Evolutionary conservation across 2,329 filamentous ascomycete genomes (phyloP), one percentile per base, ranked within the genome.

Genomic region (Coleophoma eucalyptorum): DNA sequence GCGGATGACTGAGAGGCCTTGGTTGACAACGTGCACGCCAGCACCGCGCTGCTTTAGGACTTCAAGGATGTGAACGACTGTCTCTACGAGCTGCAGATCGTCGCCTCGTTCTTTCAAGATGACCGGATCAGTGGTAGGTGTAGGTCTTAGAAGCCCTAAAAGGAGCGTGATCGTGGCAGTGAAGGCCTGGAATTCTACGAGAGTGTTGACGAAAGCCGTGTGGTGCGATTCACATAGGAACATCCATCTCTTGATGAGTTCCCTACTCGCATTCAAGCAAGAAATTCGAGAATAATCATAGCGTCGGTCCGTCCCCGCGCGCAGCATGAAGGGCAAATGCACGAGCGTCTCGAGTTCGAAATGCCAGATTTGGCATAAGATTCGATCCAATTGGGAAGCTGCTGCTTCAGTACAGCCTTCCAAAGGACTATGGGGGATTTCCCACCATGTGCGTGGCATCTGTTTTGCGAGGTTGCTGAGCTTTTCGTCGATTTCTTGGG

Each of bases 281-380:
- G 53, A 57, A 34, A 66, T 61, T 53, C 61, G 65, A 48, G 57
- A 64, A 49, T 64, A 66, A 16, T 66, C 62, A 47, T 59, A 65
- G 2, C 61, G 60, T 15, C 61, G 54, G 46, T 66, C 62, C 2
- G 55, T 64, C 26, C 6, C 26, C 26, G 26, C 26, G 37, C 58
- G 57, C n/a, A 66, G 52, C 63, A 66, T 66, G 46, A 63, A 66
- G 21, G 62, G 63, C 13, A 66, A 46, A 48, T 66, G 63, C 2
- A 64, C 37, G 3, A 65, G 51, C 6, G 54, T 51, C 46, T 63
- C 52, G 7, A 65, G 41, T 42, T 66, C 62, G 45, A 55, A 65
- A 40, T 58, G 62, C 56, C 60, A 66, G 4, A 65, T 58, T 42
- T 65, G 61, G 13, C 48, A 51, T 54, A 65, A 59, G 1, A 62